Percentiles rank a stretch among this genome's conserved stretches.
Evolutionary conservation across 2,329 filamentous ascomycete species (phyloP).

Genomic region (Fusarium falciforme): DNA sequence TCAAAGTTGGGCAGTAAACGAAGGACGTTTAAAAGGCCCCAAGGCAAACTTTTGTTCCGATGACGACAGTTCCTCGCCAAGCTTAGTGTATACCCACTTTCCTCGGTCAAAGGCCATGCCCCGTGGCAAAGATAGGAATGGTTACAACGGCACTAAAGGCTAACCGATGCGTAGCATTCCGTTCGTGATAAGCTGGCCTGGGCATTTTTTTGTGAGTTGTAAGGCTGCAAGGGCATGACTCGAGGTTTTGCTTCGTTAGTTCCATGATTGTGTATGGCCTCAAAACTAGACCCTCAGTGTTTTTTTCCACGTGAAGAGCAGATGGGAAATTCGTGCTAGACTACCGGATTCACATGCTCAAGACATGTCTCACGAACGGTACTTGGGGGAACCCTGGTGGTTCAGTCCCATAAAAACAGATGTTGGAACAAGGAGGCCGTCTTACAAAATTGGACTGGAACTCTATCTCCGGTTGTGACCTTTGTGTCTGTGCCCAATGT

Average conservation of each 20-base stretch:
- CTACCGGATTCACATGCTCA: not conserved
- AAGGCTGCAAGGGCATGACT: not conserved
- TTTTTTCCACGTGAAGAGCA: not conserved
- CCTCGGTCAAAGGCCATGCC: not conserved
- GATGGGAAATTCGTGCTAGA: not conserved
- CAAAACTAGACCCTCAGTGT: not conserved
- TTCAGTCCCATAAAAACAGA: not conserved
- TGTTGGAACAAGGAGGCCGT: not conserved
- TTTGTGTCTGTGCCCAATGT: not conserved
- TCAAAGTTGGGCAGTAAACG: not conserved
- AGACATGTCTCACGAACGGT: not conserved
- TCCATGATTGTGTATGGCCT: not conserved
- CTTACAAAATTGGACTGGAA: not conserved
- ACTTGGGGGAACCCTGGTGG: not conserved
- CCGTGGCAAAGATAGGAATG: not conserved
- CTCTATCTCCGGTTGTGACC: not conserved
- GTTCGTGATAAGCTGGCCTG: not conserved
- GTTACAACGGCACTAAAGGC: not conserved
- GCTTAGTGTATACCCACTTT: conserved; percentile 26
- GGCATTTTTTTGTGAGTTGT: not conserved
- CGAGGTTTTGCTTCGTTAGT: not conserved
- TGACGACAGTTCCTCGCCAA: conserved; percentile 27
- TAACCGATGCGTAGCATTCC: not conserved
- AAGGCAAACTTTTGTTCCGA: conserved; percentile 7
- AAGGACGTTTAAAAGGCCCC: not conserved